Percentiles rank a stretch among this genome's conserved stretches.
Conservation (phyloP, 768 basidiomycete species). For the Serendipita vermifera region DNA sequence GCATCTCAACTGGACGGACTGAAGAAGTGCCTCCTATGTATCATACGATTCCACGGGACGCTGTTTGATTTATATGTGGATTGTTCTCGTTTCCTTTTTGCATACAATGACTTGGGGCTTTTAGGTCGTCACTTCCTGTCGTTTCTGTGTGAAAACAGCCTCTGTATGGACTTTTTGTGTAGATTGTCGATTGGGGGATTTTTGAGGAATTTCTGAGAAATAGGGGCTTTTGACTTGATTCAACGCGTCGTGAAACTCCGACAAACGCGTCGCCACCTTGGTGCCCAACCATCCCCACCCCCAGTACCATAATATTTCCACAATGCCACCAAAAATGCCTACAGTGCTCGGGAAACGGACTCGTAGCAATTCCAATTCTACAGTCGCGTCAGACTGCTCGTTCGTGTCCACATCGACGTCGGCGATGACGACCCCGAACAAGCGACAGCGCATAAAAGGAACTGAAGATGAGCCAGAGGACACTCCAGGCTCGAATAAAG, state of each 20-base stretch:
- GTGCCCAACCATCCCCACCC: too few relatives aligned
- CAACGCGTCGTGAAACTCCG: too few relatives aligned
- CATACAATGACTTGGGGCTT: background rate
- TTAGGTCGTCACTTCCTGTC: background rate
- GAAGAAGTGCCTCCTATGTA: constrained; percentile 14
- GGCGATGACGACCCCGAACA: background rate
- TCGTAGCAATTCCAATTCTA: constrained; percentile 3
- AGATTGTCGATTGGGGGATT: background rate
- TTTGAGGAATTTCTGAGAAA: too few relatives aligned
- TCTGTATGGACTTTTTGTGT: background rate
- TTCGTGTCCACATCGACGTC: background rate
- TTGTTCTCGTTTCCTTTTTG: background rate
- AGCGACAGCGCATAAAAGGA: too few relatives aligned
- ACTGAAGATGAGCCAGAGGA: too few relatives aligned
- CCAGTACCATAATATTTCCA: too few relatives aligned
- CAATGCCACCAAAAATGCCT: constrained; percentile 4
- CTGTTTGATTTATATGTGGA: background rate
- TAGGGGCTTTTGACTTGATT: constrained; percentile 1
- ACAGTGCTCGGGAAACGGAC: constrained; percentile 4
- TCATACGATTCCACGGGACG: constrained; percentile 12
- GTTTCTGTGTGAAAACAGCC: background rate
- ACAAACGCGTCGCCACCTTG: too few relatives aligned
- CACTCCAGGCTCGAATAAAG: constrained; percentile 6
- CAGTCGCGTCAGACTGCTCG: constrained; percentile 1
- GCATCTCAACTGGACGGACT: background rate